Evolutionary conservation across 2,329 filamentous ascomycete genomes (phyloP), one percentile per base, ranked within the genome.

Genomic region (Curvularia sp.): DNA sequence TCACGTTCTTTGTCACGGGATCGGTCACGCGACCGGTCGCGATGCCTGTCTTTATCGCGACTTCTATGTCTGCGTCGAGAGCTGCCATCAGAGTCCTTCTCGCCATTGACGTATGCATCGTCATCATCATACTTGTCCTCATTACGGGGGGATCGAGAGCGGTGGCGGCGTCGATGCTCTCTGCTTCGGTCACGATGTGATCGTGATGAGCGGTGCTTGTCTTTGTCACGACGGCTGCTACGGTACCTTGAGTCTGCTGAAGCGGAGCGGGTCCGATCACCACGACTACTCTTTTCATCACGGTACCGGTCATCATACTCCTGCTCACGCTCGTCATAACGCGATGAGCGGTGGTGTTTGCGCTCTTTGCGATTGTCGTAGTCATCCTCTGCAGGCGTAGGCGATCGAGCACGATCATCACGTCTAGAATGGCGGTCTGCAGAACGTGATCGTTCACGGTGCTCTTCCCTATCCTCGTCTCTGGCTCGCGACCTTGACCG

Each of bases 191-290:
- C 80, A 24, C 81, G 79, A 47, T 81, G 76, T 10, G 78, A 79
- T 30, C 79, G 78, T n/a, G 79, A 81, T 5, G 79, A 80, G 10
- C 77, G 77, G 48, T 79, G 67, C 49, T 75, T 76, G 7, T 80
- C 78, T 57, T 78, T 79, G 1, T 77, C 79, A 30, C 75, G 73
- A 24, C 78, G 87, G 65, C 86, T 87, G 61, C 86, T 87, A 61
- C 86, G 85, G 66, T 88, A 85, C 63, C 83, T 86, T 38, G 77
- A 77, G 9, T 86, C 85, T 1, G 84, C 85, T 2, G 90, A 92
- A 5, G 83, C 82, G 5, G 89, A 91, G 57, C 89, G 83, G 0
- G 89, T 88, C 48, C 85, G 83, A 48, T 87, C 84, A 18, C 69
- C 73, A 30, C 71, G 70, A 42, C 66, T 69, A 0, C 88, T 87